Evolutionary conservation across 345 rosid species (phyloP).

Genomic region (Melaleuca alternifolia): DNA sequence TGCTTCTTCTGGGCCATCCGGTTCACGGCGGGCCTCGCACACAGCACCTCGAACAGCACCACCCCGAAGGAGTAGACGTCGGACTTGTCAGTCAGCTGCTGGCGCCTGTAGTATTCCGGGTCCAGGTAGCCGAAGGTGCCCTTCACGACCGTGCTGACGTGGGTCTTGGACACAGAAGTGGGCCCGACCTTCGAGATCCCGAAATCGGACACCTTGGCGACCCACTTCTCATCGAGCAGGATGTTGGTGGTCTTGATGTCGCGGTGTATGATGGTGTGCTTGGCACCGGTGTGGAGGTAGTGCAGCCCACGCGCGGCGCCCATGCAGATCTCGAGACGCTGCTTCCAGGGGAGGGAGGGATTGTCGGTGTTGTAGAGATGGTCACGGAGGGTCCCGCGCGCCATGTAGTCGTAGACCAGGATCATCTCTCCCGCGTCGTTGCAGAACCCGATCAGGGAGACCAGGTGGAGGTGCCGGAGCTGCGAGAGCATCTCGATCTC

Average conservation of each 20-base stretch:
- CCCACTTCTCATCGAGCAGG: constrained; percentile 11
- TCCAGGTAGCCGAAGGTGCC: constrained; percentile 22
- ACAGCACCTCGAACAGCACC: constrained; percentile 18
- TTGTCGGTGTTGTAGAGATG: constrained; percentile 12
- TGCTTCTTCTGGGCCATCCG: background rate
- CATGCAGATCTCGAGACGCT: constrained; percentile 14
- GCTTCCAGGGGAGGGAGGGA: constrained; percentile 18
- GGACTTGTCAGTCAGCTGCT: constrained; percentile 12
- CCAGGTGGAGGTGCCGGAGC: constrained; percentile 37
- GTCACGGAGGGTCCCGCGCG: constrained; percentile 12
- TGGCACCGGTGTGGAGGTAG: constrained; percentile 18
- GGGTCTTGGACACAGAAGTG: background rate
- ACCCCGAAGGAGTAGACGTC: constrained; percentile 26
- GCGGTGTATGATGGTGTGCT: constrained; percentile 13
- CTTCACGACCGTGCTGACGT: constrained; percentile 4
- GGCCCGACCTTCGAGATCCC: constrained; percentile 17
- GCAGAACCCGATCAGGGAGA: constrained; percentile 43
- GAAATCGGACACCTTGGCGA: constrained; percentile 13
- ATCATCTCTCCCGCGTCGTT: constrained; percentile 43
- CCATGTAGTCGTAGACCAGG: constrained; percentile 30
- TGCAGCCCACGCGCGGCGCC: constrained; percentile 21
- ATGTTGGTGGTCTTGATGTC: constrained; percentile 14
- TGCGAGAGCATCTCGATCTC: constrained; percentile 47
- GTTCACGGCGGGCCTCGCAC: constrained; percentile 1
- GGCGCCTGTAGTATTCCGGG: constrained; percentile 7